A percentile compares a stretch with the other conserved stretches of the same genome.
phyloP scores from a whole-genome alignment of 495 filamentous ascomycete genomes.

The Penicillium maclennaniae region DNA sequence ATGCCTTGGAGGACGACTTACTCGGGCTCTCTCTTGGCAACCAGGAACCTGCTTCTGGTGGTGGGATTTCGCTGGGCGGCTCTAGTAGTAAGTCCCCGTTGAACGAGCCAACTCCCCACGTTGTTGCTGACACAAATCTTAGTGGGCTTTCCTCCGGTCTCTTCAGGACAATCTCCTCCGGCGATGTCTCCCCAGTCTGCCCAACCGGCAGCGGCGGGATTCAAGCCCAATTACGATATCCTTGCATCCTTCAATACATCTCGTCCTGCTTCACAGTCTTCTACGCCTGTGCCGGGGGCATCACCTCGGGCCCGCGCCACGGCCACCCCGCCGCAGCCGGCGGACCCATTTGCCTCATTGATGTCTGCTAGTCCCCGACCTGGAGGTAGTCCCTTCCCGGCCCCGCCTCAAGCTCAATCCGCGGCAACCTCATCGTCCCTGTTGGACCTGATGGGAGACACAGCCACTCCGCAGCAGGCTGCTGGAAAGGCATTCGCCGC shows the following conservation, averaged over 20 bases:
- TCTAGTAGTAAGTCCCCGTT: constrained; percentile 54
- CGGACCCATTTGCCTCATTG: constrained; percentile 71
- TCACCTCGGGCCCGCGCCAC: constrained; percentile 35
- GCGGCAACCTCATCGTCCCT: constrained; percentile 36
- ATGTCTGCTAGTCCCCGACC: constrained; percentile 51
- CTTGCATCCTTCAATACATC: constrained; percentile 51
- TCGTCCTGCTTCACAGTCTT: constrained; percentile 45
- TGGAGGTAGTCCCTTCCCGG: constrained; percentile 31
- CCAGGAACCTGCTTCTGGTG: constrained; percentile 61
- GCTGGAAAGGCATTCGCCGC: constrained; percentile 25
- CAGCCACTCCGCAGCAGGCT: constrained; percentile 12
- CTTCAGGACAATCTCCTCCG: constrained; percentile 25
- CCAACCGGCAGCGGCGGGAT: constrained; percentile 34
- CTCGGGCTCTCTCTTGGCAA: constrained; percentile 66
- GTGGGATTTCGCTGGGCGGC: constrained; percentile 83
- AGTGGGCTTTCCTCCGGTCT: constrained; percentile 25
- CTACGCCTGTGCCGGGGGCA: constrained; percentile 38
- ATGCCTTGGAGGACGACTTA: constrained; percentile 60
- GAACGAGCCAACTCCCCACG: constrained; percentile 3
- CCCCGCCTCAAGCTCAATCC: constrained; percentile 18
- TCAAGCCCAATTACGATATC: constrained; percentile 57
- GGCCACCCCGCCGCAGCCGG: constrained; percentile 35
- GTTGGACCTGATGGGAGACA: constrained; percentile 38
- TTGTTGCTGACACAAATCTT: constrained; percentile 8
- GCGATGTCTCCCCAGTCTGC: constrained; percentile 23